Evolutionary conservation across 352 stramenopile species (phyloP), one percentile per base, ranked within the genome.

Genomic region (Phytopythium boreale): DNA sequence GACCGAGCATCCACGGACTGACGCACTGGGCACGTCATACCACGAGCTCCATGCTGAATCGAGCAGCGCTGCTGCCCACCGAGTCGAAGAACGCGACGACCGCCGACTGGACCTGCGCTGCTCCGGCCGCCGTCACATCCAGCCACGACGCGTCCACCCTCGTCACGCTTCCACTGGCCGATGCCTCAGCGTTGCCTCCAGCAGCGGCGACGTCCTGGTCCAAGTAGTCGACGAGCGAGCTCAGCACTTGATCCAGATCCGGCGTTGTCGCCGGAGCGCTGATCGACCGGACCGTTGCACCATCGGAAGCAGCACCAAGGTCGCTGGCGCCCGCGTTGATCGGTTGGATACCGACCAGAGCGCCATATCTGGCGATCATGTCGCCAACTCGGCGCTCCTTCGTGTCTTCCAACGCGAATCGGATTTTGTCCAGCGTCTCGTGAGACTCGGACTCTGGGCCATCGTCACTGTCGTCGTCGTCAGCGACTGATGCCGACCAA

Each of bases 91-190:
- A 56, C 26, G 26, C 26, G 7, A 2, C 26, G 26, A 24, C 49
- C 39, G 43, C 19, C 26, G 39, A 26, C 22, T 49, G 41, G 43
- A 75, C 75, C 59, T 68, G 66, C 22, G 69, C 72, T 43, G 75
- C 50, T 19, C 72, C 69, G 31, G 63, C 31, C 0, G 63, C 61
- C 56, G 66, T 75, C 41, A 71, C 39, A 31, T 80, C 72, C 17
- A 80, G 71, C 63, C 72, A 80, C 11, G 72, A 71, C 14, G 56
- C 67, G 67, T 80, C 72, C 46, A 77, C 29, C 24, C 46, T 47
- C 8, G 49, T 69, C 5, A 24, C 50, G 39, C 56, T 46, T 19
- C 50, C 29, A 8, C 41, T 67, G 3, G 36, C 37, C 24, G 59
- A 24, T 17, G 56, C 41, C 4, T 67, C 43, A 7, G 29, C 3